Evolutionary conservation across 352 stramenopile genomes (phyloP).

Genomic region (Phytophthora kernoviae): DNA sequence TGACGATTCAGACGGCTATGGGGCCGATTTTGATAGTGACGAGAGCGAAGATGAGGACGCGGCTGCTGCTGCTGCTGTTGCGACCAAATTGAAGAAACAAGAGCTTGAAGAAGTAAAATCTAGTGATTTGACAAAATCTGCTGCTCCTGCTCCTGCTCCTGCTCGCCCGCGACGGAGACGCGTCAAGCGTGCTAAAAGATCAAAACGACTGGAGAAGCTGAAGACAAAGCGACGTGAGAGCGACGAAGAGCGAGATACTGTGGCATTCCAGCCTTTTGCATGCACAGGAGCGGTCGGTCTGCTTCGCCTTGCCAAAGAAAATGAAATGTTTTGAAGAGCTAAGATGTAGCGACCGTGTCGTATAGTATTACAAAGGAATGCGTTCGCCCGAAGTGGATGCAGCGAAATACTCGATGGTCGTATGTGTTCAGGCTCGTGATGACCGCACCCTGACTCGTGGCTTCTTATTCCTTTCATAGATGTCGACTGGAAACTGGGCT

Average conservation of each 20-base stretch:
- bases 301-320: constrained; percentile 73
- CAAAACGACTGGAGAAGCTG: constrained; percentile 33
- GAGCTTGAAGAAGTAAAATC: constrained; percentile 25
- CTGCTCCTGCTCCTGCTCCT: too few relatives aligned
- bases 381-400: too few relatives aligned
- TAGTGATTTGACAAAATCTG: constrained; percentile 7
- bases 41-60: constrained; percentile 55
- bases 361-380: too few relatives aligned
- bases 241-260: constrained; percentile 18
- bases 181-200: constrained; percentile 22
- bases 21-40: constrained; percentile 70
- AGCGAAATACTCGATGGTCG: too few relatives aligned
- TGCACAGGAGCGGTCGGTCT: constrained; percentile 65
- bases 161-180: constrained; percentile 23
- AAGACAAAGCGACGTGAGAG: constrained; percentile 20
- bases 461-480: too few relatives aligned
- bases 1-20: constrained; percentile 56
- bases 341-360: neutral
- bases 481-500: too few relatives aligned
- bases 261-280: constrained; percentile 62
- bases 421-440: too few relatives aligned
- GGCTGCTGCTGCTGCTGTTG: constrained; percentile 11
- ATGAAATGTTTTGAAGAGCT: constrained; percentile 69
- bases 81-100: constrained; percentile 2
- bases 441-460: too few relatives aligned